Evolutionary conservation across 768 basidiomycete species (phyloP).

Genomic region (Lentinus brumalis): DNA sequence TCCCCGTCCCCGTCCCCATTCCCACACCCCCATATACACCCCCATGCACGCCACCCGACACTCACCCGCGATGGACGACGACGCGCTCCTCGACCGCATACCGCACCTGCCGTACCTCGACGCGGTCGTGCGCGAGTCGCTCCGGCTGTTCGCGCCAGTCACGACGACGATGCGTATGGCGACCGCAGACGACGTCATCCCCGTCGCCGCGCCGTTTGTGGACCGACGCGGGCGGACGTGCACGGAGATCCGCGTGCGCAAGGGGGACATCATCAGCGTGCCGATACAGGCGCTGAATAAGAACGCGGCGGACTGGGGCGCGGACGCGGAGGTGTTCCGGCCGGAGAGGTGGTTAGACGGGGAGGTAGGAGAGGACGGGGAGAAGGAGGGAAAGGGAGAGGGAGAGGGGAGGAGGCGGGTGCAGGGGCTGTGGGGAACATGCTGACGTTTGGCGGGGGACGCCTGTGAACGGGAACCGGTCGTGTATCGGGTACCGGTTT

Average conservation of each 20-base stretch:
- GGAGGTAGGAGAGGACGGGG: not conserved
- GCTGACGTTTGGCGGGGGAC: conserved; percentile 59
- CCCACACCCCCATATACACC: not conserved
- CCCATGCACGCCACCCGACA: not conserved
- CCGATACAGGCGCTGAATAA: conserved; percentile 65
- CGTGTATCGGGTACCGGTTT: conserved; percentile 65
- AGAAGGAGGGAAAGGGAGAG: conserved; percentile 36
- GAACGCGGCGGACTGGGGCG: conserved; percentile 58
- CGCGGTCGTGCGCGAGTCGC: conserved; percentile 58
- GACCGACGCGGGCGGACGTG: conserved; percentile 23
- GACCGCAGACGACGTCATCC: conserved; percentile 50
- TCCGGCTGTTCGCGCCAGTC: conserved; percentile 58
- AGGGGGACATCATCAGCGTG: conserved; percentile 59
- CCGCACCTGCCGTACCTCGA: conserved; percentile 54
- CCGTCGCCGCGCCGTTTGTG: conserved; percentile 41
- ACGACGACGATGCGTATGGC: conserved; percentile 60
- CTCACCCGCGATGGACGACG: not conserved
- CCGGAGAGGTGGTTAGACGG: conserved; percentile 32
- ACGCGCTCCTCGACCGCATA: conserved; percentile 15
- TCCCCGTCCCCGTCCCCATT: not conserved
- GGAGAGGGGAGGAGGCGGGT: conserved; percentile 53
- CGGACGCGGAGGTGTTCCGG: conserved; percentile 64
- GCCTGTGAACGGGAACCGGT: conserved; percentile 51
- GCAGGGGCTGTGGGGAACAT: conserved; percentile 56
- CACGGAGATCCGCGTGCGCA: conserved; percentile 25